Evolutionary conservation across 1,284 basidiomycete genomes (phyloP), one percentile per base, ranked within the genome.

Genomic region (Ganoderma multipileum): DNA sequence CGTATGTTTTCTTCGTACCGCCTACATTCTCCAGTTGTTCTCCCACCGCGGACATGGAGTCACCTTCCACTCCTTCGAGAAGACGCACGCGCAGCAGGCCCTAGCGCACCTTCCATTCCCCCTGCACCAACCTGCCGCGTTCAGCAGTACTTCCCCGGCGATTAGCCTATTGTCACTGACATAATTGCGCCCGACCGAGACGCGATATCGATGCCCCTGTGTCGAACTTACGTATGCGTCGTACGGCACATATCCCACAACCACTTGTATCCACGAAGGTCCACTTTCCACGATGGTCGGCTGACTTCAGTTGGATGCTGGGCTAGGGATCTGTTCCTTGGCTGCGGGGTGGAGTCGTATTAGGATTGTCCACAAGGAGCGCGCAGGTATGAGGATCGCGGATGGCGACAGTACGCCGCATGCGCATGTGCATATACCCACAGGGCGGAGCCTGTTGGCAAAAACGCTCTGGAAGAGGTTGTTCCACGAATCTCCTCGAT

Each of bases 41-140:
- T 50, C 23, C 11, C 47, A 26, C 47, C 23, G 23, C 7, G 7
- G 38, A 39, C 12, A 36, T 36, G 12, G 38, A 39, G 12, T 39
- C 38, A 12, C 33, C 16, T 23, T 9, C 18, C 12, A 5, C n/a
- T 42, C 23, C 58, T 39, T 60, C 58, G 20, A 12, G 33, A 39
- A 59, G 47, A 26, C n/a, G 33, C 9, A n/a, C 33, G 33, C 38
- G 20, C 18, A 39, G 57, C 57, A 39, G 33, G 18, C 57, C 20
- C 23, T 9, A 14, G 14, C 42, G 36, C 38, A 50, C 55, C 64
- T 65, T 65, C 64, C 64, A 65, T 65, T 65, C 30, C n/a, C 4
- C 30, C 9, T 8, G 42, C 23, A 30, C 26, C 30, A n/a, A 65
- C 55, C 42, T 65, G 42, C 64, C 64, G 23, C 58, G 54, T 44